Conservation (phyloP, 2,329 filamentous ascomycete species). For the Rhynchosporium graminicola region DNA sequence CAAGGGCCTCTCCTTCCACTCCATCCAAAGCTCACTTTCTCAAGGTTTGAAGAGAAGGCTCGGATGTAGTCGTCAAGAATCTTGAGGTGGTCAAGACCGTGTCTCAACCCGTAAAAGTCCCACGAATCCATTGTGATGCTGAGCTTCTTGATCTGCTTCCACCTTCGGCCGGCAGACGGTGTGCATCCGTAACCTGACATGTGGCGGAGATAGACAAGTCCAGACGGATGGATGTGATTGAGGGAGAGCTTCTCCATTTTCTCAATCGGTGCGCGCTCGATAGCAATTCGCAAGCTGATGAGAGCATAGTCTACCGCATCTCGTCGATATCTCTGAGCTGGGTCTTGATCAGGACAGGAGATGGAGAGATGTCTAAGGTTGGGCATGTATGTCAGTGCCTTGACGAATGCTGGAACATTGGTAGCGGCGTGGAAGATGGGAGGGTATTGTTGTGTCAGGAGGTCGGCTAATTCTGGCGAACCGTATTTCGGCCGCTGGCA, state of each 20-base stretch:
- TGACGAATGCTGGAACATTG: constrained; percentile 81
- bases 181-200: constrained; percentile 72
- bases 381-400: constrained; percentile 67
- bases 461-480: constrained; percentile 74
- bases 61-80: constrained; percentile 81
- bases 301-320: constrained; percentile 85
- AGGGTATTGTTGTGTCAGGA: constrained; percentile 83
- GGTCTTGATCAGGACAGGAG: constrained; percentile 71
- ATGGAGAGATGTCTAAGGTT: constrained; percentile 75
- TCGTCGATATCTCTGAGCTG: constrained; percentile 69
- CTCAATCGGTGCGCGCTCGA: constrained; percentile 70
- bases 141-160: constrained; percentile 76
- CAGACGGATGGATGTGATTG: constrained; percentile 71
- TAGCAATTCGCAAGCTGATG: constrained; percentile 79
- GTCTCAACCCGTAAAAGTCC: constrained; percentile 61
- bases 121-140: constrained; percentile 72
- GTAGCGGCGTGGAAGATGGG: constrained; percentile 87
- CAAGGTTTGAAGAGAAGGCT: constrained; percentile 64
- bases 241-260: constrained; percentile 71
- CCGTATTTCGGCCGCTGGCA: constrained; percentile 74
- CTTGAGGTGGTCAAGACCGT: constrained; percentile 69
- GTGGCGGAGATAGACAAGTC: constrained; percentile 76
- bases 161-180: constrained; percentile 69
- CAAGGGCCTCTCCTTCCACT: constrained; percentile 71
- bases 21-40: constrained; percentile 78